Evolutionary conservation across 352 stramenopile species (phyloP).

Genomic region (Poterioochromonas sp.): DNA sequence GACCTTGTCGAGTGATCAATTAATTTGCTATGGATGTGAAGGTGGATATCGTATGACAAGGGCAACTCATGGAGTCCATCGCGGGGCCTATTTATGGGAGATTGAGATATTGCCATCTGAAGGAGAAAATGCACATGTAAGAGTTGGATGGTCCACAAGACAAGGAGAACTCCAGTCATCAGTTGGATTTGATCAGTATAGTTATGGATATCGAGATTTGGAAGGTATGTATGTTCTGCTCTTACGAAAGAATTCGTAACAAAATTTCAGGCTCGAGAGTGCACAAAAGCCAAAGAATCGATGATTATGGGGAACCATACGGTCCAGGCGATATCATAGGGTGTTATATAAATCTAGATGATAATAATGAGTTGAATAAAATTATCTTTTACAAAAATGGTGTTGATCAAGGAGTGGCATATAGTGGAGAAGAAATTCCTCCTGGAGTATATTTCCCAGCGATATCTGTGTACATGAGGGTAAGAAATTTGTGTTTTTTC

Average conservation of each 20-base stretch:
- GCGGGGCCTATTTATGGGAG: slow-evolving; percentile 18
- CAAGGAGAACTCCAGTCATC: slow-evolving; percentile 18
- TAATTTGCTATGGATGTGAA: slow-evolving; percentile 21
- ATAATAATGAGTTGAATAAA: not conserved
- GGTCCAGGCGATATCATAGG: slow-evolving; percentile 25
- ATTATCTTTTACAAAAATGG: slow-evolving; percentile 25
- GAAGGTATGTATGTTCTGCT: not conserved
- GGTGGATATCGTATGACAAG: slow-evolving; percentile 27
- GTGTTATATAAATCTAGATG: slow-evolving; percentile 15
- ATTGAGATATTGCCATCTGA: not conserved
- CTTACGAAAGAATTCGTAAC: not conserved
- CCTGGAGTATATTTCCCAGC: slow-evolving; percentile 23
- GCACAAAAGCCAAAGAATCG: not conserved
- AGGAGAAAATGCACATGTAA: not conserved
- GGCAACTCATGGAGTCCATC: slow-evolving; percentile 25
- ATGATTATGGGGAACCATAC: not conserved
- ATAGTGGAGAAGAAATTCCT: slow-evolving; percentile 3
- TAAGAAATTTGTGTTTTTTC: not conserved
- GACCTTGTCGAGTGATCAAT: not conserved
- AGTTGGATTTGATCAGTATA: slow-evolving; percentile 13
- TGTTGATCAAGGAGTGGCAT: slow-evolving; percentile 1
- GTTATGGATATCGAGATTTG: slow-evolving; percentile 26
- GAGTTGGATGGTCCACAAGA: slow-evolving; percentile 29
- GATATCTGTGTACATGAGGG: slow-evolving; percentile 10
- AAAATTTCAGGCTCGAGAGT: not conserved